A percentile compares a stretch with the other conserved stretches of the same genome.
Evolutionary conservation across 139 green algal species (phyloP).

Genomic region (Asterochloris sp.): DNA sequence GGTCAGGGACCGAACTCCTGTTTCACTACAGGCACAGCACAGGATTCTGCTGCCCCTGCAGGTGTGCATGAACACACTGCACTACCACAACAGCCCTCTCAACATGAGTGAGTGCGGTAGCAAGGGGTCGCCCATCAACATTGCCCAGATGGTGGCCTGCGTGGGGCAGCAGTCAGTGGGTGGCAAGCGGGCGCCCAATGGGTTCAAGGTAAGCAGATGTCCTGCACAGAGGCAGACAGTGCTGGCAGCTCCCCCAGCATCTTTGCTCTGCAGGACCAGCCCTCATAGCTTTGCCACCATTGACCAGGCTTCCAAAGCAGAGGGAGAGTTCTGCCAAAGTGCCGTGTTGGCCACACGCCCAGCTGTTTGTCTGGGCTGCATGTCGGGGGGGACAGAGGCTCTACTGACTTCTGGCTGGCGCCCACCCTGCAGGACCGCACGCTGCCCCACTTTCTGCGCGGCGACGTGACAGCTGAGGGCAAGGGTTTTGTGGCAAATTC

Average conservation of each 20-base stretch:
- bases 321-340: too few species aligned
- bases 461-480: conserved; percentile 55
- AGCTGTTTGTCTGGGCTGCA: too few species aligned
- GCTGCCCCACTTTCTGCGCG: conserved; percentile 88
- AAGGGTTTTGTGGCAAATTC: conserved; percentile 96
- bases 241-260: too few species aligned
- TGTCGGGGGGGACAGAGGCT: too few species aligned
- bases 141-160: conserved; percentile 97
- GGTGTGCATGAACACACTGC: conserved; percentile 87
- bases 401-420: too few species aligned
- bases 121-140: conserved; percentile 98
- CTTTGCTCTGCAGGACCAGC: too few species aligned
- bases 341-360: too few species aligned
- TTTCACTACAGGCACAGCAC: too few species aligned
- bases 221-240: too few species aligned
- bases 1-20: too few species aligned
- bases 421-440: conserved; percentile 49
- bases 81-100: conserved; percentile 84
- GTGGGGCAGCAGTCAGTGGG: conserved; percentile 94
- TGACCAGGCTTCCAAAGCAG: too few species aligned
- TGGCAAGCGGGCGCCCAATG: conserved; percentile 88
- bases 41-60: conserved; percentile 28
- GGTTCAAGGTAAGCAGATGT: conserved; percentile 58
- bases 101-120: conserved; percentile 96
- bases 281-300: too few species aligned